Conservation (phyloP, 2,329 filamentous ascomycete species). For the Colletotrichum echinochloae region DNA sequence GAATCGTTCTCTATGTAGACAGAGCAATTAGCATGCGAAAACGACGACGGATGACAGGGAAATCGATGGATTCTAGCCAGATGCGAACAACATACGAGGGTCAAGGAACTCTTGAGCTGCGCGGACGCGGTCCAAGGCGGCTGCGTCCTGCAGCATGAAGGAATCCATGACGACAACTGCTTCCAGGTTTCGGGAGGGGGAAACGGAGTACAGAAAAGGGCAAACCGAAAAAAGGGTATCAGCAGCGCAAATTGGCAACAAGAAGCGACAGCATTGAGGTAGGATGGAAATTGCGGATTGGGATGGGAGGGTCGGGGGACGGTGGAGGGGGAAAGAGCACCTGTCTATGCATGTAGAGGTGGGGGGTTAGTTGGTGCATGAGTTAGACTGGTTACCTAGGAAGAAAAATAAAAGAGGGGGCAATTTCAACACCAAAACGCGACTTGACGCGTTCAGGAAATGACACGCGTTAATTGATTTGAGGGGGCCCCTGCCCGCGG, state of each 20-base stretch:
- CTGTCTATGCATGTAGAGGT: neutral
- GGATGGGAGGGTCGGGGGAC: neutral
- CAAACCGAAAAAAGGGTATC: constrained; percentile 2
- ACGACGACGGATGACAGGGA: constrained; percentile 13
- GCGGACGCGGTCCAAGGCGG: constrained; percentile 84
- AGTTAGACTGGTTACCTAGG: neutral
- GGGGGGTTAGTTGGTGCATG: neutral
- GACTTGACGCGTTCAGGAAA: constrained; percentile 3
- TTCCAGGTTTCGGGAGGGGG: neutral
- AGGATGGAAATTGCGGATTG: neutral
- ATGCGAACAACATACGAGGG: constrained; percentile 76
- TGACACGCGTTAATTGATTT: constrained; percentile 13
- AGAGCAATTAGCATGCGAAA: constrained; percentile 42
- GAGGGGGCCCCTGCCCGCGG: neutral
- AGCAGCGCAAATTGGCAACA: neutral
- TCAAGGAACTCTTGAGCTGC: constrained; percentile 94
- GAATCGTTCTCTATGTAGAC: constrained; percentile 57
- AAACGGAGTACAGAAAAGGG: neutral
- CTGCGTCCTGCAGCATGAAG: constrained; percentile 84
- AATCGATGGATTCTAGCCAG: constrained; percentile 13
- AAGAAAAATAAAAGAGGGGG: constrained; percentile 15
- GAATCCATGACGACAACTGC: constrained; percentile 70
- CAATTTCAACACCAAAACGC: constrained; percentile 12
- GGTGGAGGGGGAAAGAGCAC: neutral
- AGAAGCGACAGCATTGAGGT: constrained; percentile 9